These are phyloP conservation scores for Candida manassasensis DNA, from an alignment of 805 yeast genomes.

Conservation along the genomic window DNA sequence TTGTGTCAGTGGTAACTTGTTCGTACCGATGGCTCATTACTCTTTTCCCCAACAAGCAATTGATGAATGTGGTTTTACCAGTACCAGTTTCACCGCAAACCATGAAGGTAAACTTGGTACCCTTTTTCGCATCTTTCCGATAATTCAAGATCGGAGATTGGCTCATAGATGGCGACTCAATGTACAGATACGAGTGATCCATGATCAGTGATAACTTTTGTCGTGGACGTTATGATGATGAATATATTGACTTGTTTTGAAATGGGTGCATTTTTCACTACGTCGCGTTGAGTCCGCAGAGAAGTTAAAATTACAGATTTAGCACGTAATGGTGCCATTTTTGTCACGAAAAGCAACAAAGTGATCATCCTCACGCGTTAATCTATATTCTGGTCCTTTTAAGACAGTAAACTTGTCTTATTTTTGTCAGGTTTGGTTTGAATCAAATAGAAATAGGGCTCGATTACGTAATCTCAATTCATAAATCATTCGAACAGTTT, in stretches of 20 bases:
- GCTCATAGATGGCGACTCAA: conserved; percentile 23
- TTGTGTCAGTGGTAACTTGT: conserved; percentile 28
- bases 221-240: not conserved
- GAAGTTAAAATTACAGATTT: too few relatives aligned
- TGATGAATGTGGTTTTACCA: conserved; percentile 74
- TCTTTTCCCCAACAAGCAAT: conserved; percentile 58
- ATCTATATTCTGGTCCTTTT: too few relatives aligned
- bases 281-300: too few relatives aligned
- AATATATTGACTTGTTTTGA: not conserved
- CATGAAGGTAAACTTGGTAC: conserved; percentile 69
- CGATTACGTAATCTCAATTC: too few relatives aligned
- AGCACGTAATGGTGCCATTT: too few relatives aligned
- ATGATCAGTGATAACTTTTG: conserved; percentile 7
- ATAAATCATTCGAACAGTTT: too few relatives aligned
- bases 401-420: too few relatives aligned
- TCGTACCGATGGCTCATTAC: conserved; percentile 58
- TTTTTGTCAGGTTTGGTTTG: too few relatives aligned
- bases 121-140: conserved; percentile 67
- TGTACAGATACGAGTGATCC: conserved; percentile 16
- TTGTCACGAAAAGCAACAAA: too few relatives aligned
- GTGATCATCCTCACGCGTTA: too few relatives aligned
- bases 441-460: too few relatives aligned
- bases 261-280: not conserved
- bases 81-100: conserved; percentile 71
- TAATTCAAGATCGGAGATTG: conserved; percentile 45